phyloP scores from a whole-genome alignment of 306 rosid species.

The Benincasa hispida region DNA sequence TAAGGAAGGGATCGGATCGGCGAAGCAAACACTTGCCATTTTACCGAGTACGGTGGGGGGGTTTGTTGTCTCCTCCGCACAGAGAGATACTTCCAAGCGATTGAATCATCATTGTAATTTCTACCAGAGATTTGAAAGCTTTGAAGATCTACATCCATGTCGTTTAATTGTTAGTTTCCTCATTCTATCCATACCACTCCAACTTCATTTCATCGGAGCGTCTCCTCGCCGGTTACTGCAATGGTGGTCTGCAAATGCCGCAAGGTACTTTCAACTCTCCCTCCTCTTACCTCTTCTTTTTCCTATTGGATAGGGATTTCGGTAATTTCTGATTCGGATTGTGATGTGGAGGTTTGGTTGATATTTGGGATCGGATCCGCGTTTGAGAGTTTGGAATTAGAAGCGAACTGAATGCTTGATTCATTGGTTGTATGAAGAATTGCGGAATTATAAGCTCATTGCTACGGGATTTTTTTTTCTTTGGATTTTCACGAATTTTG shows the following conservation, averaged over 20 bases:
- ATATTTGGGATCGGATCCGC: conserved; percentile 37
- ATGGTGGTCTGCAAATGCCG: conserved; percentile 99
- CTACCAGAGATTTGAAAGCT: background rate
- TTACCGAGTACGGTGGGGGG: background rate
- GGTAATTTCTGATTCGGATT: conserved; percentile 11
- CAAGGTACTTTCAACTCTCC: conserved; percentile 39
- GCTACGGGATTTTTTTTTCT: background rate
- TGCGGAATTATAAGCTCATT: background rate
- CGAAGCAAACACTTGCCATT: background rate
- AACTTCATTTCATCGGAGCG: background rate
- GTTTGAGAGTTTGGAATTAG: conserved; percentile 3
- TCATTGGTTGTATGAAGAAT: conserved; percentile 3
- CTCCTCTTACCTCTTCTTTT: background rate
- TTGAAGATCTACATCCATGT: background rate
- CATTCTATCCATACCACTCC: background rate
- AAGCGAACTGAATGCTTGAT: conserved; percentile 21
- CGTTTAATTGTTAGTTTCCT: background rate
- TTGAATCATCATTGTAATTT: background rate
- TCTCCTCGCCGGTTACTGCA: conserved; percentile 32
- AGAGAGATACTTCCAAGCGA: background rate
- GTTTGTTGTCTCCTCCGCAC: background rate
- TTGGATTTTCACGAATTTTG: background rate
- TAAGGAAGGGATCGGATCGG: background rate
- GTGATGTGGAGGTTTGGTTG: conserved; percentile 1
- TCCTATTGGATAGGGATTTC: background rate